These are phyloP conservation scores for Ganoderma lucidum DNA, from an alignment of 1,284 basidiomycete genomes.

Conservation along the genomic window DNA sequence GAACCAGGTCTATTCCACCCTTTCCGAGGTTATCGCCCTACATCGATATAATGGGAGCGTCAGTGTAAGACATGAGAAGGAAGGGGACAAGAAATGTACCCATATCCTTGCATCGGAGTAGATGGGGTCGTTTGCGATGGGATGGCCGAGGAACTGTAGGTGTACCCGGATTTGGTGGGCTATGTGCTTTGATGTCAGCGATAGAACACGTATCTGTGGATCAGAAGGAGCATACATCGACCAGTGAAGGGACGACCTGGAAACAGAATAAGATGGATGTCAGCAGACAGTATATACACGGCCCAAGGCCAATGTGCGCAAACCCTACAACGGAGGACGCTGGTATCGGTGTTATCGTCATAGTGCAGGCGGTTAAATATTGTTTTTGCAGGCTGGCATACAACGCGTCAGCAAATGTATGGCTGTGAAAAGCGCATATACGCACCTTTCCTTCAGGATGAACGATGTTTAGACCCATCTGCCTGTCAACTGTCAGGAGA, in stretches of 20 bases:
- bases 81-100: slow-evolving; percentile 52
- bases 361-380: slow-evolving; percentile 90
- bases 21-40: slow-evolving; percentile 79
- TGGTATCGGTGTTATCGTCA: slow-evolving; percentile 84
- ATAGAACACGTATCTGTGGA: neutral
- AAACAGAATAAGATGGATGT: neutral
- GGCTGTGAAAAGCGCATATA: neutral
- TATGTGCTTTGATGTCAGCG: slow-evolving; percentile 40
- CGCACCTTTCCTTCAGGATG: slow-evolving; percentile 88
- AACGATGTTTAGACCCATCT: slow-evolving; percentile 95
- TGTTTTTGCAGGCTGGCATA: slow-evolving; percentile 81
- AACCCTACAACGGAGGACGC: slow-evolving; percentile 85
- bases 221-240: slow-evolving; percentile 68
- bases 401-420: neutral
- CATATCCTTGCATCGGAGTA: slow-evolving; percentile 86
- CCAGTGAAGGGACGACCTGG: slow-evolving; percentile 87
- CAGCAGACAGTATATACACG: slow-evolving; percentile 5
- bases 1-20: slow-evolving; percentile 82
- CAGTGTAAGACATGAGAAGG: too few relatives aligned
- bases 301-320: neutral
- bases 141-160: slow-evolving; percentile 92
- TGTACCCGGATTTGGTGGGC: slow-evolving; percentile 98
- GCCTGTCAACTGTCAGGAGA: slow-evolving; percentile 91
- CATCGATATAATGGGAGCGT: neutral
- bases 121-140: slow-evolving; percentile 93